Evolutionary conservation across 176 grass and related monocot genomes (phyloP), one percentile per base, ranked within the genome.

Genomic region (Carex myosuroides): DNA sequence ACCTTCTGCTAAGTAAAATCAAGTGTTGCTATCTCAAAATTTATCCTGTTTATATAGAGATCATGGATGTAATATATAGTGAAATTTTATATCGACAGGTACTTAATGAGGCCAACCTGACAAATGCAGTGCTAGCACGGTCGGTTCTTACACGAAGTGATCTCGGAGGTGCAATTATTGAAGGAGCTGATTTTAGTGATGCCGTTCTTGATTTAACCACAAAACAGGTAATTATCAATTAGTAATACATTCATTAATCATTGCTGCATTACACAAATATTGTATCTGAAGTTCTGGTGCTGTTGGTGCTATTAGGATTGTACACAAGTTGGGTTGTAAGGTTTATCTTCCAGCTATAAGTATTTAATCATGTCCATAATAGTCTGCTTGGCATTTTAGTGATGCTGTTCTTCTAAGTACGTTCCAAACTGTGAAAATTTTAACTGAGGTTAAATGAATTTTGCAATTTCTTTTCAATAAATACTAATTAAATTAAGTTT

Each of bases 141-240:
- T 91, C 96, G 70, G 91, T 99, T 61, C 91, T 99, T 52, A 95
- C 96, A 79, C 84, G 91, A 79, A 99, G 96, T 79, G 96, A 99
- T 90, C 96, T 99, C 48, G 93, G 93, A 50, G 91, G 93, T 84
- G 93, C 96, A 26, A 81, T 87, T 41, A 94, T 99, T 80, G 90
- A 99, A 44, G 96, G 93, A 84, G 93, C 96, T 66, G 93, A 99
- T 79, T 99, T 99, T 85, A 99, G 96, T 63, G 91, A 99, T 93
- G 96, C 96, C 78, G 93, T 99, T 89, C 86, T 99, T 35, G 96
- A 99, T 89, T 81, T 95, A 37, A 17, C 71, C 17, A 91, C 92
- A 78, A 99, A 99, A 81, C 96, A 95, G 91, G 96, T 99, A 85
- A 26, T 6, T 79, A 17, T 41, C 33, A 69, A 69, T 18, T 13